Evolutionary conservation across 2,329 filamentous ascomycete genomes (phyloP), one percentile per base, ranked within the genome.

Genomic region (Monilinia vaccinii-corymbosi): DNA sequence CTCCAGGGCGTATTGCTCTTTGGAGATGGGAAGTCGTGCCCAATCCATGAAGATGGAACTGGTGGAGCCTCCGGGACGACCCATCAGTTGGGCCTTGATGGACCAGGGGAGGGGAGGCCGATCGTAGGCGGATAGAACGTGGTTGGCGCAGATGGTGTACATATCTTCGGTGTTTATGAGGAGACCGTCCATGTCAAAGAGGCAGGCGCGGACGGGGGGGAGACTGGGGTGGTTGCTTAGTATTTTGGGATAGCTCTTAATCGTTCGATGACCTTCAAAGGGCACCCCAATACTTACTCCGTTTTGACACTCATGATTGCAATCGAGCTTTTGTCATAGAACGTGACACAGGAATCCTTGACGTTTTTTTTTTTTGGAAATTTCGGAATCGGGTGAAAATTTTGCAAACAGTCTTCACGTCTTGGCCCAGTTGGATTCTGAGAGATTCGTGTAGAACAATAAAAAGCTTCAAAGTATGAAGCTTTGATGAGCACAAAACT

Each of bases 181-280:
- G 36, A 99, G 86, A 62, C 94, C 94, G 75, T 99, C 94, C 92
- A 97, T 97, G 78, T 99, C 94, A 73, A 99, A 97, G 66, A 99
- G 86, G 75, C 92, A 97, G 67, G 93, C 94, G 67, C 91, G 83
- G 61, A 97, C 81, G 49, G 87, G 85, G 21, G 89, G 88, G 73
- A 91, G 86, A 71, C 87, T 90, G 25, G 38, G 16, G n/a, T 10
- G 31, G 7, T 52, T 31, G 3, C 3, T 28, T 28, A 28, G 25
- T 28, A 28, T 28, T 28, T 16, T 11, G 34, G 34, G 13, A 11
- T 36, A 14, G 9, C 14, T 36, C 14, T 1, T 11, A 14, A 16
- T 36, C 11, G 1, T 36, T 36, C 34, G 5, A 14, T 14, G 13
- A 36, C 14, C 4, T 36, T 36, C 5, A 36, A 4, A 4, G 34